Conservation (phyloP, 2,329 filamentous ascomycete genomes). For the Raffaelea arxii region DNA sequence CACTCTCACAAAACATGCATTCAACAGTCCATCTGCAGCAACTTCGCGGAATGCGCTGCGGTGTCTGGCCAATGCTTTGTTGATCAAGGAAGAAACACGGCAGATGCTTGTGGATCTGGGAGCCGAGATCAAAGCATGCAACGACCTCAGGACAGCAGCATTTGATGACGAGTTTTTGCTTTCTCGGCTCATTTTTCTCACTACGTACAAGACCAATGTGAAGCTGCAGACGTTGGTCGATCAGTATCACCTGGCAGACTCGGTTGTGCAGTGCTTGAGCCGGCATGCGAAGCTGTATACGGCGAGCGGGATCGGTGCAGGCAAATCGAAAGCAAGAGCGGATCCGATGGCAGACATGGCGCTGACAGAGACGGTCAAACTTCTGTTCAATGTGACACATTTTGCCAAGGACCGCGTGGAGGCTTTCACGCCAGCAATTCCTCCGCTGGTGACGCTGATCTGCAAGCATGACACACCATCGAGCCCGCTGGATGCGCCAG, state of each 20-base stretch:
- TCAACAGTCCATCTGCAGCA: constrained; percentile 52
- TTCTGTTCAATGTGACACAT: constrained; percentile 82
- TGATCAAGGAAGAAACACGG: constrained; percentile 58
- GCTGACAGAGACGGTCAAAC: constrained; percentile 72
- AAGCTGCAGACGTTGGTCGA: constrained; percentile 57
- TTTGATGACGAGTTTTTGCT: constrained; percentile 79
- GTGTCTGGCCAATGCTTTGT: constrained; percentile 75
- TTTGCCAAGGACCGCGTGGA: constrained; percentile 53
- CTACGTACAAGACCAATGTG: constrained; percentile 66
- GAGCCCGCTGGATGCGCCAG: constrained; percentile 63
- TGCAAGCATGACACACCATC: constrained; percentile 46
- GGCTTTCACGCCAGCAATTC: constrained; percentile 58
- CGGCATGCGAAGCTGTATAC: constrained; percentile 50
- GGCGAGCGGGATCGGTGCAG: constrained; percentile 4
- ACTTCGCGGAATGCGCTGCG: constrained; percentile 68
- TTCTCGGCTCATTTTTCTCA: constrained; percentile 69
- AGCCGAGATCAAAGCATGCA: constrained; percentile 57
- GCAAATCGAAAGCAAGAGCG: constrained; percentile 14
- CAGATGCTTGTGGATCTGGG: constrained; percentile 65
- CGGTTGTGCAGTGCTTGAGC: constrained; percentile 58
- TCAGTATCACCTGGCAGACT: constrained; percentile 55
- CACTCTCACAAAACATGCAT: constrained; percentile 62
- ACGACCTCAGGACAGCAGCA: constrained; percentile 61
- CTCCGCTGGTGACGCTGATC: constrained; percentile 62
- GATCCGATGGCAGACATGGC: constrained; percentile 68